phyloP scores from a whole-genome alignment of 306 rosid genomes.

The Cucumis cinereus region DNA sequence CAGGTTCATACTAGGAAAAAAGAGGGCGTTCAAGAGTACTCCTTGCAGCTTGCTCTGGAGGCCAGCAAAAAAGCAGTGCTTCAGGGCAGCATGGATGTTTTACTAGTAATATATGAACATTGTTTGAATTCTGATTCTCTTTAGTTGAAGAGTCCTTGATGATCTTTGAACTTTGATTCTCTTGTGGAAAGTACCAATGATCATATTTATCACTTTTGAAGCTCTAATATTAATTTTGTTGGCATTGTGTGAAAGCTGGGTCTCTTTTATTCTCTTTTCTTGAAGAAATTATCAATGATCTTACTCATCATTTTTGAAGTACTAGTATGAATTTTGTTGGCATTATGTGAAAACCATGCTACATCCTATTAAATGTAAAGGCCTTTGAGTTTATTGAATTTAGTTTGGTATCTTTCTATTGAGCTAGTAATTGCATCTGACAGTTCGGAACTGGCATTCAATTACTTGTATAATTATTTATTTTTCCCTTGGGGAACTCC shows the following conservation, averaged over 20 bases:
- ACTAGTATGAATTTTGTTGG: neutral
- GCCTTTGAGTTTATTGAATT: neutral
- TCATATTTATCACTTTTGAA: neutral
- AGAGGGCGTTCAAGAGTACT: slow-evolving; percentile 39
- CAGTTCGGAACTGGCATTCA: neutral
- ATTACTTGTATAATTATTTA: neutral
- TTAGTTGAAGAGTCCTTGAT: neutral
- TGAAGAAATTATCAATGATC: neutral
- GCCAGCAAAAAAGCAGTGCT: slow-evolving; percentile 64
- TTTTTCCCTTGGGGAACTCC: neutral
- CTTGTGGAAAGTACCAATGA: neutral
- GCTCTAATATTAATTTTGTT: neutral
- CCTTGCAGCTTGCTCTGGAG: slow-evolving; percentile 56
- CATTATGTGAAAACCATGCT: neutral
- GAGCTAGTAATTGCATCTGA: neutral
- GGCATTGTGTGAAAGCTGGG: neutral
- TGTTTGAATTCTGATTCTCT: slow-evolving; percentile 5
- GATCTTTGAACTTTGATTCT: neutral
- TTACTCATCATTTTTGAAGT: neutral
- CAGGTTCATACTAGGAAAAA: slow-evolving; percentile 41
- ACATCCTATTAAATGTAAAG: neutral
- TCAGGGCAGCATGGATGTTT: slow-evolving; percentile 65
- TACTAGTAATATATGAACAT: slow-evolving; percentile 41
- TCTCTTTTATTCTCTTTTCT: neutral
- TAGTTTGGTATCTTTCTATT: neutral